Conservation (phyloP, 164 flowering plant genomes). For the Pachysandra terminalis region DNA sequence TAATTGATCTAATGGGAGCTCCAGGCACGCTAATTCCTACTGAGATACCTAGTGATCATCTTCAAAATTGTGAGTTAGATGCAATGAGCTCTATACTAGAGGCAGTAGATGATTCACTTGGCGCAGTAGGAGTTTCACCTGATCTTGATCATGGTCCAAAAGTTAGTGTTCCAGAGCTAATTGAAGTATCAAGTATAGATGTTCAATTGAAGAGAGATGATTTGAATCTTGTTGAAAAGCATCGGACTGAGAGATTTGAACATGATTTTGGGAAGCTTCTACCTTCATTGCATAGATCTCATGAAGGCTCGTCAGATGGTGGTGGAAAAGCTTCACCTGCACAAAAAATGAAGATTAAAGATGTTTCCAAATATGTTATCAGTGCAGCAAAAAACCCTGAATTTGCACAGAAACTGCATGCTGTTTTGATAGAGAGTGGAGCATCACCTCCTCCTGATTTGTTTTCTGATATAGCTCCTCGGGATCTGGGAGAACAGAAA, state of each 20-base stretch:
- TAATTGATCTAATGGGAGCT: slow-evolving; percentile 96
- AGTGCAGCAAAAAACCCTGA: slow-evolving; percentile 86
- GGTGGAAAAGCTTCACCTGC: slow-evolving; percentile 48
- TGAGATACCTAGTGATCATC: slow-evolving; percentile 66
- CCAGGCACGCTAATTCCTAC: slow-evolving; percentile 94
- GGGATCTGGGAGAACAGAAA: slow-evolving; percentile 26
- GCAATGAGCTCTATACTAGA: slow-evolving; percentile 28
- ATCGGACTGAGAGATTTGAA: slow-evolving; percentile 44
- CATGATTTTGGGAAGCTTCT: slow-evolving; percentile 52
- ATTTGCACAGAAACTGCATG: slow-evolving; percentile 80
- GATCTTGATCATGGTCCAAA: slow-evolving; percentile 18
- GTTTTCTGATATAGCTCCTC: slow-evolving; percentile 41
- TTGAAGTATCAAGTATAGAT: slow-evolving; percentile 20
- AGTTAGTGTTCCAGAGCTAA: slow-evolving; percentile 20
- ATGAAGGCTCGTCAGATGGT: slow-evolving; percentile 29
- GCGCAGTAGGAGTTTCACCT: slow-evolving; percentile 21
- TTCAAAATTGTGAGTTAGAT: slow-evolving; percentile 42
- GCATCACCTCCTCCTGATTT: slow-evolving; percentile 77
- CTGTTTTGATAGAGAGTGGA: slow-evolving; percentile 79
- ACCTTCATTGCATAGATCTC: slow-evolving; percentile 33
- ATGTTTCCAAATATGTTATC: slow-evolving; percentile 76
- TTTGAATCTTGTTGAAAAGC: slow-evolving; percentile 22
- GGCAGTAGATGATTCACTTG: slow-evolving; percentile 21
- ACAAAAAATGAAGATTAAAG: slow-evolving; percentile 64
- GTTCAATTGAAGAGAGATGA: slow-evolving; percentile 14